Base-by-base conservation (phyloP, 805 yeast genomes). In the Tanozyma kutaoensis region DNA sequence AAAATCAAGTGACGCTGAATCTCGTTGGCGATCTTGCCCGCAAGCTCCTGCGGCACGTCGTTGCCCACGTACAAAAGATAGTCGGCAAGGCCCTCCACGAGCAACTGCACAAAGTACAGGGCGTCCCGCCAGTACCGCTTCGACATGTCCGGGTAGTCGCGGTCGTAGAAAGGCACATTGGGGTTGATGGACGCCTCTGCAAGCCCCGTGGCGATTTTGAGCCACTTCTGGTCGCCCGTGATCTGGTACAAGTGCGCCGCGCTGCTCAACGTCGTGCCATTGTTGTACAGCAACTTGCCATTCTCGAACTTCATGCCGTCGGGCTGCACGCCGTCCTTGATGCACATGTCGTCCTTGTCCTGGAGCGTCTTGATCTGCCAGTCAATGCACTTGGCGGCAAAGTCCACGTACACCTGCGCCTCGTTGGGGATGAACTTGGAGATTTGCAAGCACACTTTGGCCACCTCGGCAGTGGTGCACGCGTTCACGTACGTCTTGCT, bases 31-130 rank as follows among this genome's bases (percentile, higher is more conserved):
- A 34, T 60, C 34, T 37, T 52, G 38, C 31, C 52, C 5, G 52
- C 43, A 53, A 55, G 46, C 17, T 42, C 60, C 17, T 42, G 46
- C 2, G 58, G 55, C 15, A 46, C 60, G 11, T 53, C 58, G 14
- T 46, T 38, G 14, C 67, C 73, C 27, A 70, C 56, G 23, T 58
- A 61, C 37, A 70, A 45, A 39, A 71, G 43, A 46, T 70, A 76
- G 44, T 76, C 82, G 4, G 79, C 77, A 26, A 74, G 52, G 0
- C 84, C 84, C 45, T 73, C 82, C 23, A 73, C 57, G 26, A 76
- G 50, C 36, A 76, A 55, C 44, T 75, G 84, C 29, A 69, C 62
- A 44, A 74, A 76, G 49, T 68, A 71, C 1, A 76, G 62, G 10
- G 69, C 53, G 39, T 74, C 82, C 37, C 76, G 61, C 71, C 78